These are phyloP conservation scores for Fusarium heterosporum DNA, from an alignment of 2,329 filamentous ascomycete genomes.

Conservation along the genomic window DNA sequence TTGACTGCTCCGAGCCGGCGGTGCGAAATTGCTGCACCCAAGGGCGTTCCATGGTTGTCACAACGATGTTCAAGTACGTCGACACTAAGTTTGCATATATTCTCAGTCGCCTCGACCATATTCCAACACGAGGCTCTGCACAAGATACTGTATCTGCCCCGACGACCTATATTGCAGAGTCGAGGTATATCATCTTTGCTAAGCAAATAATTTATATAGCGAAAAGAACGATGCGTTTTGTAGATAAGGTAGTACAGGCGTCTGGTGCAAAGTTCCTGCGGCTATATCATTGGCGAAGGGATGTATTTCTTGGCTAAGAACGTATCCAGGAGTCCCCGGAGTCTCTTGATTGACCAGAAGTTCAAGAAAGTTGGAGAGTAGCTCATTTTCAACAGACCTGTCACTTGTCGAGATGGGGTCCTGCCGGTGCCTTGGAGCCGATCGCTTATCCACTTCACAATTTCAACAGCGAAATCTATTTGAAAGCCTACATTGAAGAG, in stretches of 20 bases:
- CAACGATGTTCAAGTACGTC: neutral
- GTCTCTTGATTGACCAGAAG: neutral
- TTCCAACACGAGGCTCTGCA: constrained; percentile 1
- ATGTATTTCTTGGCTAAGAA: neutral
- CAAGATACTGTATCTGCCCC: neutral
- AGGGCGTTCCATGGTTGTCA: neutral
- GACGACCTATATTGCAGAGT: neutral
- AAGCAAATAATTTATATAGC: neutral
- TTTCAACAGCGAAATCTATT: neutral
- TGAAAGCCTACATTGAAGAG: neutral
- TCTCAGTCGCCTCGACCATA: neutral
- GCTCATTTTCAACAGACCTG: neutral
- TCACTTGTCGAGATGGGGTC: too few relatives aligned
- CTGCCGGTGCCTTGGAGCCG: too few relatives aligned
- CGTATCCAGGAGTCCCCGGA: too few relatives aligned
- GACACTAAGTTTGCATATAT: neutral
- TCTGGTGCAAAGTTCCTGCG: neutral
- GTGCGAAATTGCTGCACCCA: neutral
- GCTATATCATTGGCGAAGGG: neutral
- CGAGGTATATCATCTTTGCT: neutral
- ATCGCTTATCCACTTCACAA: neutral
- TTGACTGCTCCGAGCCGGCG: neutral
- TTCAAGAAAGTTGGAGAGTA: neutral
- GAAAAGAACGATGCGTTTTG: fast-evolving
- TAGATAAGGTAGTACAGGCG: neutral